Conservation (phyloP, 148 eudicot genomes). For the Cornus suecica region DNA sequence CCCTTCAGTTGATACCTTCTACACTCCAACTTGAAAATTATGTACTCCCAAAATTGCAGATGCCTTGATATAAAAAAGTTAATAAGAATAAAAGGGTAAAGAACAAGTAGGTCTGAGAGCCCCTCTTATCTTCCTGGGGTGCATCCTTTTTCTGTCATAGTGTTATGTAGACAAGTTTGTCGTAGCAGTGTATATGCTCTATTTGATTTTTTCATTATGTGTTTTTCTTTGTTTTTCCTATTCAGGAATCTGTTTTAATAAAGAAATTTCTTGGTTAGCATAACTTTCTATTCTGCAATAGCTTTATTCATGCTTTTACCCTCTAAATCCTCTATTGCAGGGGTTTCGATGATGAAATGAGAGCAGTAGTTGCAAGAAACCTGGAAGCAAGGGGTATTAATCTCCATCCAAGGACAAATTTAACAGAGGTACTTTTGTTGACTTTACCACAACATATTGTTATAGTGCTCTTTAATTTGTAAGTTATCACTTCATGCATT, state of each 20-base stretch:
- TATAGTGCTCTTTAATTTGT: neutral
- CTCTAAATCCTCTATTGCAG: slow-evolving; percentile 32
- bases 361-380: slow-evolving; percentile 86
- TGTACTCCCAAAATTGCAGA: no score
- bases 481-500: neutral
- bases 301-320: slow-evolving; percentile 17
- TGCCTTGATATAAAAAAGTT: no score
- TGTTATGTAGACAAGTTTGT: neutral
- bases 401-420: slow-evolving; percentile 69
- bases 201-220: neutral
- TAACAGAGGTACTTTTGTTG: slow-evolving; percentile 58
- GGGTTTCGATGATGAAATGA: slow-evolving; percentile 99
- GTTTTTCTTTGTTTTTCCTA: neutral
- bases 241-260: neutral
- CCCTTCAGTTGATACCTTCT: no score
- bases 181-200: neutral
- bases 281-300: neutral
- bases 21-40: no score
- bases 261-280: slow-evolving; percentile 1
- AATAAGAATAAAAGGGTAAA: neutral
- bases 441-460: neutral
- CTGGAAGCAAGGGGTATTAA: slow-evolving; percentile 90
- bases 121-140: neutral
- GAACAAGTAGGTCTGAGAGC: neutral
- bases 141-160: neutral